Evolutionary conservation across 345 rosid genomes (phyloP).

Genomic region (Hypericum perforatum): DNA sequence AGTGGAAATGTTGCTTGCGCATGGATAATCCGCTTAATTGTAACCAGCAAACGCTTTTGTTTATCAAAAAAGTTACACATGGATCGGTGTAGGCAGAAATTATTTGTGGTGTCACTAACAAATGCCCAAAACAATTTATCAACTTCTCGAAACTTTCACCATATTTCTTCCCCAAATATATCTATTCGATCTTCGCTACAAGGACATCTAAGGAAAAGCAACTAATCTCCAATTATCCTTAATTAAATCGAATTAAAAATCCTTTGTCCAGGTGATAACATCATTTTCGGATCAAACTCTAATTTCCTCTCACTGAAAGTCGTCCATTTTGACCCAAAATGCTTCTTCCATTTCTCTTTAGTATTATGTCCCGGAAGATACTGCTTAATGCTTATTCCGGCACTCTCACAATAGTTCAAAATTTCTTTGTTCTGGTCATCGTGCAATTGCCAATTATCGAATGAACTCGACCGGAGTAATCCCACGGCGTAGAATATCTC

Average conservation of each 20-base stretch:
- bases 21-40: too few relatives aligned
- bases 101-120: too few relatives aligned
- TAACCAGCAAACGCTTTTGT: too few relatives aligned
- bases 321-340: constrained; percentile 78
- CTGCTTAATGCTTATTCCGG: constrained; percentile 48
- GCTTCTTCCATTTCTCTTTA: constrained; percentile 49
- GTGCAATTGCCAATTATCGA: constrained; percentile 37
- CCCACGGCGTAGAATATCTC: constrained; percentile 79
- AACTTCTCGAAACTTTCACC: too few relatives aligned
- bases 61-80: too few relatives aligned
- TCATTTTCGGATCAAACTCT: constrained; percentile 66
- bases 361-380: constrained; percentile 51
- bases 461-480: constrained; percentile 59
- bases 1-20: too few relatives aligned
- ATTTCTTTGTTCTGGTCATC: constrained; percentile 52
- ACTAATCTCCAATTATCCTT: too few relatives aligned
- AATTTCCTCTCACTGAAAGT: constrained; percentile 42
- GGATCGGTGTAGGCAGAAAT: too few relatives aligned
- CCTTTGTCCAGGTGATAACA: constrained; percentile 75
- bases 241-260: constrained; percentile 35
- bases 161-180: too few relatives aligned
- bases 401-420: constrained; percentile 40
- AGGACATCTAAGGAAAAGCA: too few relatives aligned
- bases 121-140: too few relatives aligned
- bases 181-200: too few relatives aligned